Evolutionary conservation across 495 filamentous ascomycete species (phyloP).

Genomic region (Aspergillus asperescens): DNA sequence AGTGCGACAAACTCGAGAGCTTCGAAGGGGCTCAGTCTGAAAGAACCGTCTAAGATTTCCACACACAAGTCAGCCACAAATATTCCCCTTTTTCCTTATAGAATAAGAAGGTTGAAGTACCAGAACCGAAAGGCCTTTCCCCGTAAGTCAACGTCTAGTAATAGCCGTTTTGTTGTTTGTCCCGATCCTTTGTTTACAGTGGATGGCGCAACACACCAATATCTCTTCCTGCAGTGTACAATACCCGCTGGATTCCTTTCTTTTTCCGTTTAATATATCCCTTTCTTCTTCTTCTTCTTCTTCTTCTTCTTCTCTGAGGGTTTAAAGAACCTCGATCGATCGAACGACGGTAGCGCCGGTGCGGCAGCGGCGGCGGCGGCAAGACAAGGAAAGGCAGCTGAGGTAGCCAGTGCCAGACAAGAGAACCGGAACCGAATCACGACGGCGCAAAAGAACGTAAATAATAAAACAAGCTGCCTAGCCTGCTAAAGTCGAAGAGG

Average conservation of each 20-base stretch:
- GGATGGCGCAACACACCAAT: not conserved
- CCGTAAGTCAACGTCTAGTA: not conserved
- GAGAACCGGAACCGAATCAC: not conserved
- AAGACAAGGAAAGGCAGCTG: no score
- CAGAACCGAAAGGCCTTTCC: no score
- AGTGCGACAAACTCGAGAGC: not conserved
- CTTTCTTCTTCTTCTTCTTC: not conserved
- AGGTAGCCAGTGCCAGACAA: no score
- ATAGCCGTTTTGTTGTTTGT: not conserved
- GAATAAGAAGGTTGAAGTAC: no score
- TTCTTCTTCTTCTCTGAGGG: not conserved
- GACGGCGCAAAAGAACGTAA: not conserved
- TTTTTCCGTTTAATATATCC: not conserved
- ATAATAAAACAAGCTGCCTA: not conserved
- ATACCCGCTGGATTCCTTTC: not conserved
- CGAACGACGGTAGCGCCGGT: no score
- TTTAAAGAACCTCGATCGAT: not conserved
- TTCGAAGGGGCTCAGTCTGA: not conserved
- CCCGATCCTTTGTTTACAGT: not conserved
- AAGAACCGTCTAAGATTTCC: not conserved
- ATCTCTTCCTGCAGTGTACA: not conserved
- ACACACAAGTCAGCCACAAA: constrained; percentile 1
- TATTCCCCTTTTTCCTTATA: not conserved
- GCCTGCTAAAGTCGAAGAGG: not conserved
- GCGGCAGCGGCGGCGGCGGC: no score